Evolutionary conservation across 371 early-diverging fungal genomes (phyloP).

Genomic region (Rhizopus stolonifer): DNA sequence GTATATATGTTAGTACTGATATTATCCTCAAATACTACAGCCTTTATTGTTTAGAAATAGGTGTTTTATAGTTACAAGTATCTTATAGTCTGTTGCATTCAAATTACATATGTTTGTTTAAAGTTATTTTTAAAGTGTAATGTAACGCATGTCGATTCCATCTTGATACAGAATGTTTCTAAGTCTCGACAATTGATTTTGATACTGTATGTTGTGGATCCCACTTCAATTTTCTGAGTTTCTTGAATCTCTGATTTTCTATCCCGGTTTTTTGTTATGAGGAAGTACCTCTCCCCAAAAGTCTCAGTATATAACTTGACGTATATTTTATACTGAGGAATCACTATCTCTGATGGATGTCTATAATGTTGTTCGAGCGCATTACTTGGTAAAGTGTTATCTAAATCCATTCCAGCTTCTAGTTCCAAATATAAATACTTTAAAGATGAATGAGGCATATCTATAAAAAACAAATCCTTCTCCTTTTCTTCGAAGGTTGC

Average conservation of each 20-base stretch:
- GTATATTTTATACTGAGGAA: neutral
- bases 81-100: no score
- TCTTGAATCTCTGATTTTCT: neutral
- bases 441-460: neutral
- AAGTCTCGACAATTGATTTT: neutral
- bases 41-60: no score
- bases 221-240: neutral
- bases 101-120: no score
- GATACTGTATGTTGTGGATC: neutral
- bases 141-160: neutral
- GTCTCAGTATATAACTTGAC: neutral
- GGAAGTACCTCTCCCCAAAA: neutral
- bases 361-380: neutral
- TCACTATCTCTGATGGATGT: neutral
- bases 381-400: neutral
- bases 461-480: neutral
- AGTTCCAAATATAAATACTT: neutral
- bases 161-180: neutral
- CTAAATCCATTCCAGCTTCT: neutral
- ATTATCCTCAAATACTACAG: no score
- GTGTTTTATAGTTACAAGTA: no score
- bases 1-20: no score
- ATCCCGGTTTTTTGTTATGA: neutral
- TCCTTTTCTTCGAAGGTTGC: neutral
- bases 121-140: no score